phyloP scores from a whole-genome alignment of 2,329 filamentous ascomycete genomes.

The Calonectria henricotiae region DNA sequence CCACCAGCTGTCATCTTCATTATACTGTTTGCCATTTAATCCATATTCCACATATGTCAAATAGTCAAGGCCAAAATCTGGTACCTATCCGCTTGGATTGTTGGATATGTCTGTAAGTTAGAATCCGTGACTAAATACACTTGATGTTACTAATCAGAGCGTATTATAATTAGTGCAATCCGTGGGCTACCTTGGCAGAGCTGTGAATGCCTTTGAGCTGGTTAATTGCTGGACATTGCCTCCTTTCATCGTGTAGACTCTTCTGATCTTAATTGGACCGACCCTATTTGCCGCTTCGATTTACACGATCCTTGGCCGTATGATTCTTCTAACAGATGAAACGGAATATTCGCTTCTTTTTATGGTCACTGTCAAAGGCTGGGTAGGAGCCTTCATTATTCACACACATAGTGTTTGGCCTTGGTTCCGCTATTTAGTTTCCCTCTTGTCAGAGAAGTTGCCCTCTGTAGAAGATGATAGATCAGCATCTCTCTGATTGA shows the following conservation, averaged over 20 bases:
- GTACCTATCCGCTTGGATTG: background rate
- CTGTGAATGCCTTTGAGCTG: background rate
- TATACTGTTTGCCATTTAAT: background rate
- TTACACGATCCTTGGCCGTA: slow-evolving; percentile 9
- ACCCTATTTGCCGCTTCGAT: slow-evolving; percentile 1
- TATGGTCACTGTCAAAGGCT: no score
- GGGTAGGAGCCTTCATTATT: no score
- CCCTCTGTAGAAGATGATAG: no score
- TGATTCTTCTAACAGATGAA: background rate
- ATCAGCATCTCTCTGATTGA: no score
- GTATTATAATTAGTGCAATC: background rate
- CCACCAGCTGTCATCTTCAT: background rate
- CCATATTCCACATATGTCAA: background rate
- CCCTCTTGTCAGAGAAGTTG: no score
- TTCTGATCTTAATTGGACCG: slow-evolving; percentile 5
- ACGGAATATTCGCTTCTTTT: background rate
- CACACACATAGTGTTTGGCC: no score
- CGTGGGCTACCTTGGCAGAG: background rate
- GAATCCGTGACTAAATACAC: background rate
- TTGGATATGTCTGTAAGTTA: background rate
- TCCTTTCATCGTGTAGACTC: background rate
- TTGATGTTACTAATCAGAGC: no score
- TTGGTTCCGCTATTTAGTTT: no score
- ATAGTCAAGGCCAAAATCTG: background rate
- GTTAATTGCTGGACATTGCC: background rate